Conservation (phyloP, 768 basidiomycete genomes). For the Leccinum ochraceum region DNA sequence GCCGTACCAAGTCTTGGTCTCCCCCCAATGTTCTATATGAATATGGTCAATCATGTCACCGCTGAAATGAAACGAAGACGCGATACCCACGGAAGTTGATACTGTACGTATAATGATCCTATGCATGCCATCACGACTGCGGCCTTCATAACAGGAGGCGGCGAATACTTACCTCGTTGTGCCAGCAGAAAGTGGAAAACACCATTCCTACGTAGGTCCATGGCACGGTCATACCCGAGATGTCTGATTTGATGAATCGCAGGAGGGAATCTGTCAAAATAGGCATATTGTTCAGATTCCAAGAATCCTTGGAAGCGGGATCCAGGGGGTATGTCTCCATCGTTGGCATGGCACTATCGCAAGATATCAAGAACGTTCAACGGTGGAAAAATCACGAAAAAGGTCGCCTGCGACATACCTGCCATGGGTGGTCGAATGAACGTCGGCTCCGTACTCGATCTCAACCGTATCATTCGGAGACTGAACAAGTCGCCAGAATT, state of each 20-base stretch:
- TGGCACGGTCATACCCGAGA: slow-evolving; percentile 99
- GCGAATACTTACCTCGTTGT: slow-evolving; percentile 76
- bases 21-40: slow-evolving; percentile 92
- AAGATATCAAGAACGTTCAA: slow-evolving; percentile 21
- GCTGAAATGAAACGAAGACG: slow-evolving; percentile 18
- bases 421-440: slow-evolving; percentile 96
- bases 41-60: slow-evolving; percentile 28
- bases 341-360: slow-evolving; percentile 86
- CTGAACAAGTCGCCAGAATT: slow-evolving; percentile 97
- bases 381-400: slow-evolving; percentile 29
- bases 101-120: slow-evolving; percentile 98
- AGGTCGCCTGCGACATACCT: slow-evolving; percentile 57
- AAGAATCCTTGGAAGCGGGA: slow-evolving; percentile 84
- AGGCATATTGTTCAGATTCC: slow-evolving; percentile 98
- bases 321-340: slow-evolving; percentile 91
- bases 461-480: slow-evolving; percentile 90
- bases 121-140: slow-evolving; percentile 25
- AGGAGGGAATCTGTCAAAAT: slow-evolving; percentile 91
- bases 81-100: slow-evolving; percentile 81
- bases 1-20: slow-evolving; percentile 99
- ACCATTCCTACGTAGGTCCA: slow-evolving; percentile 99
- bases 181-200: slow-evolving; percentile 99
- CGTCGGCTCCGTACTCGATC: slow-evolving; percentile 99
- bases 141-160: slow-evolving; percentile 17
- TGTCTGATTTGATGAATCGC: slow-evolving; percentile 97